Evolutionary conservation across 306 rosid genomes (phyloP).

Genomic region (Gastrolobium villosum): DNA sequence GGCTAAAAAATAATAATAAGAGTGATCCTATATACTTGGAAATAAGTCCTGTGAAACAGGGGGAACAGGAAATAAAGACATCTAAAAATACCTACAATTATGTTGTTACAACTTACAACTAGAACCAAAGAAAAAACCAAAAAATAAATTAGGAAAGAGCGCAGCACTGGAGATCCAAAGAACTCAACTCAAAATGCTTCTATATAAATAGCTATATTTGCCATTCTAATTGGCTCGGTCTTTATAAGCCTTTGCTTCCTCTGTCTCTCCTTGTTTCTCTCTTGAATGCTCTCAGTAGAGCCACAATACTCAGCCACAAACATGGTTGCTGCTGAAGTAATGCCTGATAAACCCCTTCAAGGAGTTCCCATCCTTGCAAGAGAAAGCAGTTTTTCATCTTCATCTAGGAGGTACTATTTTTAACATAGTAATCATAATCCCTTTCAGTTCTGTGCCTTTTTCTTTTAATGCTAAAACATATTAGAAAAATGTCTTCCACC

Average conservation of each 20-base stretch:
- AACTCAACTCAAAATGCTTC: not conserved
- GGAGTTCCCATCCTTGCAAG: slow-evolving; percentile 59
- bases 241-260: slow-evolving; percentile 26
- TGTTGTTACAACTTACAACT: not conserved
- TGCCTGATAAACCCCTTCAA: slow-evolving; percentile 66
- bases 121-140: not conserved
- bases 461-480: not conserved
- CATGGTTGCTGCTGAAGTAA: slow-evolving; percentile 72
- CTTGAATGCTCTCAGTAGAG: not conserved
- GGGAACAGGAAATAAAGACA: not conserved
- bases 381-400: slow-evolving; percentile 51
- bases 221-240: not conserved
- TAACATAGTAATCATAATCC: not conserved
- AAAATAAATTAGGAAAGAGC: not conserved
- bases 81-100: not conserved
- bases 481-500: not conserved
- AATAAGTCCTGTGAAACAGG: not conserved
- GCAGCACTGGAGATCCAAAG: not conserved
- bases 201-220: slow-evolving; percentile 36
- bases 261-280: slow-evolving; percentile 20
- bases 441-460: not conserved
- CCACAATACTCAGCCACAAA: not conserved
- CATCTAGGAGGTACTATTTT: slow-evolving; percentile 64
- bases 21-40: slow-evolving; percentile 23
- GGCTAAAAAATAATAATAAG: not conserved